Evolutionary conservation across 2,329 filamentous ascomycete genomes (phyloP), one percentile per base, ranked within the genome.

Genomic region (Orbilia ellipsospora): DNA sequence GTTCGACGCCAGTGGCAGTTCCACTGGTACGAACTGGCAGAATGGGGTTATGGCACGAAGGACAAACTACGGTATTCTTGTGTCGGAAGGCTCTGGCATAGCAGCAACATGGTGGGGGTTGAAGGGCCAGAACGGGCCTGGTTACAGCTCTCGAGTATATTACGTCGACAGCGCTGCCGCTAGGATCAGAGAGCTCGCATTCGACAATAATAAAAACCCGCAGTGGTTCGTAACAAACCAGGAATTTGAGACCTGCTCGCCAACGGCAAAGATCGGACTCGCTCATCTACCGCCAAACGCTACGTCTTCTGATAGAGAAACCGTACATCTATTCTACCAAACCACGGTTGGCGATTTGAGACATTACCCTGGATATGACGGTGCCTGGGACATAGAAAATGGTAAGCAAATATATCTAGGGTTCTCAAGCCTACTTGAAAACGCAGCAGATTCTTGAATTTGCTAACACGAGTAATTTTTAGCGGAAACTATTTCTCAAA

Each of bases 301-400:
- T 4, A 74, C 62, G n/a, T 65, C 31, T 45, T 54, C 44, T 7
- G n/a, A 23, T 1, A 28, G 36, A 12, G 72, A 75, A 44, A 75
- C 72, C 0, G 64, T 54, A 1, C 72, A 75, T 65, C n/a, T 75
- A 13, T 75, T 75, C 28, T 75, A 75, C 18, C 63, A 75, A 42
- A 48, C 61, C 44, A 45, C 50, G n/a, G 55, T 56, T 16, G 45
- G 45, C 1, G 31, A 65, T 13, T 20, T 75, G 18, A 64, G 72
- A 12, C 72, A 75, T 36, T 75, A 64, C n/a, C 64, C 72, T 4
- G 72, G 72, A 6, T 75, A 75, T 40, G 59, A 75, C 23, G 72
- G 72, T 0, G 18, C 2, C 13, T 75, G 72, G 72, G 52, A 64
- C 45, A 12, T 52, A 3, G 18, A 15, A 28, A 60, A 75, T 60